Evolutionary conservation across 129 eudicot species (phyloP).

Genomic region (Erigeron canadensis): DNA sequence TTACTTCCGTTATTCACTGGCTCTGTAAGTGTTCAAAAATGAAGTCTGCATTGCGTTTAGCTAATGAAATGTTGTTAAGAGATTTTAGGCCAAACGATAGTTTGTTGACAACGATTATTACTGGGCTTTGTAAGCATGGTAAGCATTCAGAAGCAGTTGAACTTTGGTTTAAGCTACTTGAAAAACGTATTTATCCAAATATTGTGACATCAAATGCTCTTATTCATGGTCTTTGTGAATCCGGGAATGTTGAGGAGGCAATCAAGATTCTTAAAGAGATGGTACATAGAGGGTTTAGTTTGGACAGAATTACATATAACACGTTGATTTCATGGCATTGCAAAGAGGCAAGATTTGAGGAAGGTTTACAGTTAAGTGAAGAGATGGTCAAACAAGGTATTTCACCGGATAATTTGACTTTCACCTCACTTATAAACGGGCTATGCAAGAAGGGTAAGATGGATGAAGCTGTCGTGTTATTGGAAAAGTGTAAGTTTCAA

Average conservation of each 20-base stretch:
- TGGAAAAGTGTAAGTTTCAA: constrained; percentile 48
- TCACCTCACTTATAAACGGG: constrained; percentile 57
- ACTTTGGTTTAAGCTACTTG: constrained; percentile 54
- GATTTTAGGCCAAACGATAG: constrained; percentile 58
- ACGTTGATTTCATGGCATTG: constrained; percentile 64
- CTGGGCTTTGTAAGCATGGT: constrained; percentile 53
- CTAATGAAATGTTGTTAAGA: constrained; percentile 60
- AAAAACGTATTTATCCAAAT: constrained; percentile 49
- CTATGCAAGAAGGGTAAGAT: constrained; percentile 60
- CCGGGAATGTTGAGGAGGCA: constrained; percentile 48
- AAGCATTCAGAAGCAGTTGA: constrained; percentile 67
- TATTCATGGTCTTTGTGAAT: constrained; percentile 64
- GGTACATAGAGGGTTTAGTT: constrained; percentile 41
- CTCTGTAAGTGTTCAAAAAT: constrained; percentile 45
- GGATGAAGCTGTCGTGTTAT: constrained; percentile 62
- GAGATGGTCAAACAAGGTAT: constrained; percentile 56
- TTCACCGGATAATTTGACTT: constrained; percentile 55
- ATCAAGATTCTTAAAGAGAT: constrained; percentile 50
- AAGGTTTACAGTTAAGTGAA: constrained; percentile 55
- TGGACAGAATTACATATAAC: constrained; percentile 63
- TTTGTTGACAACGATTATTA: constrained; percentile 55
- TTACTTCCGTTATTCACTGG: constrained; percentile 44
- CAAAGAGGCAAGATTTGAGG: constrained; percentile 54
- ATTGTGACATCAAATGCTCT: constrained; percentile 70
- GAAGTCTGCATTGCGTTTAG: constrained; percentile 42